These are phyloP conservation scores for Nicotiana attenuata DNA, from an alignment of 257 asterid genomes.

Conservation along the genomic window DNA sequence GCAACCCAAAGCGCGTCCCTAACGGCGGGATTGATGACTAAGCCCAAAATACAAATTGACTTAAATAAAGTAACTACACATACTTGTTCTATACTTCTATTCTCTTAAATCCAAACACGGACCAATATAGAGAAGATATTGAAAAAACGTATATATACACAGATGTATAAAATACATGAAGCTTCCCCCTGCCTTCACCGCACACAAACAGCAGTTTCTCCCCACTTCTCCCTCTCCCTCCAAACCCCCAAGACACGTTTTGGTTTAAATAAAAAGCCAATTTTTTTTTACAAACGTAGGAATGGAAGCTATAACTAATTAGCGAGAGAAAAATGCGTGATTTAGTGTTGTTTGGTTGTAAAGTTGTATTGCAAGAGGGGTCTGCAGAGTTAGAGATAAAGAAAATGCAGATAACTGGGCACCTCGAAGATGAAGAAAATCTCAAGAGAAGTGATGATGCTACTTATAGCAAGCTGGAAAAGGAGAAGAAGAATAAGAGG, in stretches of 20 bases:
- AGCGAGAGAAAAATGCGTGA: neutral
- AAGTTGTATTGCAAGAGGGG: neutral
- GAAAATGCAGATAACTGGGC: too few relatives aligned
- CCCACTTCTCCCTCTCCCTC: neutral
- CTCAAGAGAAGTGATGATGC: too few relatives aligned
- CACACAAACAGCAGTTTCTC: neutral
- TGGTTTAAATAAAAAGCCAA: neutral
- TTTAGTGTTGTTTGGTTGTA: neutral
- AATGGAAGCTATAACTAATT: neutral
- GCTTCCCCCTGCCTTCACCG: neutral
- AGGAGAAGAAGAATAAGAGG: neutral
- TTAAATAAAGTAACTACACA: too few relatives aligned
- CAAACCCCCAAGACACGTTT: neutral
- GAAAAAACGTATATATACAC: neutral
- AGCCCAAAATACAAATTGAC: neutral
- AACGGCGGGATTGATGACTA: neutral
- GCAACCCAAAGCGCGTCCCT: neutral
- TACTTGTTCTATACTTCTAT: too few relatives aligned
- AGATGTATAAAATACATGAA: neutral
- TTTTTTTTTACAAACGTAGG: neutral
- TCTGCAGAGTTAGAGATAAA: neutral
- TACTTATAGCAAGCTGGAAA: neutral
- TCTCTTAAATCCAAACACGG: too few relatives aligned
- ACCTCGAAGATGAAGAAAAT: neutral
- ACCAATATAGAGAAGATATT: too few relatives aligned